Evolutionary conservation across 345 rosid genomes (phyloP).

Genomic region (Aethionema arabicum): DNA sequence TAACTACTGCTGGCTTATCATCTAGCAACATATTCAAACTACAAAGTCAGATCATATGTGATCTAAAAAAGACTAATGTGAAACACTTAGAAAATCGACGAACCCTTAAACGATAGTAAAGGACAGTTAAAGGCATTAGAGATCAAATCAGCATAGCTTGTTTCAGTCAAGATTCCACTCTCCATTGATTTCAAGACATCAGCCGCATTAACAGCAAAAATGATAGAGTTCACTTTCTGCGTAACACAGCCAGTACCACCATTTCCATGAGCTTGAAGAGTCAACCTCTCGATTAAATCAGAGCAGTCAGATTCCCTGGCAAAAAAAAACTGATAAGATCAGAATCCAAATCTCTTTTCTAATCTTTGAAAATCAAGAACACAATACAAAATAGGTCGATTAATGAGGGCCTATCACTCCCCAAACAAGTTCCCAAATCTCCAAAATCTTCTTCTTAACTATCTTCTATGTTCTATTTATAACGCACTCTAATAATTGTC

Average conservation of each 20-base stretch:
- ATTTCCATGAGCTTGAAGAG: slow-evolving; percentile 39
- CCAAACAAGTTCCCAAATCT: too few species aligned
- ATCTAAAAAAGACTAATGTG: neutral
- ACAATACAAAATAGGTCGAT: too few species aligned
- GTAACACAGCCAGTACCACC: slow-evolving; percentile 28
- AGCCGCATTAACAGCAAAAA: slow-evolving; percentile 64
- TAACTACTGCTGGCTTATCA: slow-evolving; percentile 78
- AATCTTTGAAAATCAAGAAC: too few species aligned
- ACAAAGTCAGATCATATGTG: too few species aligned
- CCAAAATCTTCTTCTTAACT: too few species aligned
- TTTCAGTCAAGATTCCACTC: slow-evolving; percentile 24
- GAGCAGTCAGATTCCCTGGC: slow-evolving; percentile 58
- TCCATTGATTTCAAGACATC: slow-evolving; percentile 57
- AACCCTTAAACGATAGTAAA: slow-evolving; percentile 72
- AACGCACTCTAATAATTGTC: too few species aligned
- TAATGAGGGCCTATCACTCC: too few species aligned
- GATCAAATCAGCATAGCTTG: slow-evolving; percentile 41
- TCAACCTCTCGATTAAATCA: slow-evolving; percentile 44
- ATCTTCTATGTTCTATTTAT: too few species aligned
- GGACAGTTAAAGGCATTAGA: slow-evolving; percentile 50
- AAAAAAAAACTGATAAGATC: too few species aligned
- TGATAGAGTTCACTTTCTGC: slow-evolving; percentile 62
- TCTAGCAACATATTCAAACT: slow-evolving; percentile 42
- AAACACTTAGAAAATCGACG: neutral
- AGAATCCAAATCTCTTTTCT: too few species aligned